Base-by-base conservation (phyloP, 2,329 filamentous ascomycete genomes). In the Aspergillus sp. region DNA sequence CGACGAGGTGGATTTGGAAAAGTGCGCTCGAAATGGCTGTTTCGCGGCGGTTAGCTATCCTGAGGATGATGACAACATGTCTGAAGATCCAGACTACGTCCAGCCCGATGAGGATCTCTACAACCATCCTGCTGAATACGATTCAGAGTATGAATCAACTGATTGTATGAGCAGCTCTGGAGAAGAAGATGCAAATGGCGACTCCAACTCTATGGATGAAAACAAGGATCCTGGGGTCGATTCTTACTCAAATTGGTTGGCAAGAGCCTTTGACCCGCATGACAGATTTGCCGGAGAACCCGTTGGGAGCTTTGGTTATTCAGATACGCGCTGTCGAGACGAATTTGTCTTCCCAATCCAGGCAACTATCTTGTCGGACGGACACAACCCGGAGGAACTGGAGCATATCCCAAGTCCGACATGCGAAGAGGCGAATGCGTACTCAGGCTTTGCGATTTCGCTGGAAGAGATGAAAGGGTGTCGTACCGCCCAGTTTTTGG, bases 401-500 rank as follows among this genome's bases (percentile, higher is more conserved):
- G n/a, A n/a, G n/a, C n/a, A n/a, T n/a, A n/a, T n/a, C n/a, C n/a
- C n/a, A n/a, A n/a, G n/a, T n/a, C n/a, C n/a, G n/a, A n/a, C n/a
- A n/a, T n/a, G n/a, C n/a, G n/a, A n/a, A 45, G 34, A 31, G 17
- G 21, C 21, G 3, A 41, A 50, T 17, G 47, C 53, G 10, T 58
- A 58, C 13, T 36, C 50, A 4, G 49, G 49, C 3, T 17, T 42
- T n/a, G 20, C 17, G 3, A 60, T 62, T 29, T 56, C 58, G 1
- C 36, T 52, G 5, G 52, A 52, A 23, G 55, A 56, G 38, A 58
- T 57, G 44, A 50, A 46, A 44, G 55, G 58, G 4, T 56, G 53
- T 32, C 54, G 56, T 10, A 60, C 55, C 1, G 54, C 44, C 20
- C 56, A 58, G 42, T 60, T 51, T 34, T 29, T 61, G 17, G 13